Percentiles rank a stretch among this genome's conserved stretches.
Conservation (phyloP, 2,329 filamentous ascomycete species). For the Aspergillus candidus region DNA sequence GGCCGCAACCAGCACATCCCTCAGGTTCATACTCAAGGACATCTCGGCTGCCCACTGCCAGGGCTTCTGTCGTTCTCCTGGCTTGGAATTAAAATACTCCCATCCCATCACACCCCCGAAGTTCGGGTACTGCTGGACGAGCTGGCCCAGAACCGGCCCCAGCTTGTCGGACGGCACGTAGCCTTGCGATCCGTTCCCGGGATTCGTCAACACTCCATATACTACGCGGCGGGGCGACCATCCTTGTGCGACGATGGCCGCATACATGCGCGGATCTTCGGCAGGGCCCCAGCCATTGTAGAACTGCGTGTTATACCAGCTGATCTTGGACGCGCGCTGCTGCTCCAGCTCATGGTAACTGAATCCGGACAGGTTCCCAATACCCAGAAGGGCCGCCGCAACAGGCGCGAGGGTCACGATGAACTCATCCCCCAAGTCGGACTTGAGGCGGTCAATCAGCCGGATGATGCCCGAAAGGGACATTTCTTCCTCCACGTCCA, state of each 20-base stretch:
- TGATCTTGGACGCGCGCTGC: constrained; percentile 58
- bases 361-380: constrained; percentile 69
- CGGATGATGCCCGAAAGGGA: constrained; percentile 60
- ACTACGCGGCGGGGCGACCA: constrained; percentile 71
- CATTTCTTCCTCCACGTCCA: constrained; percentile 75
- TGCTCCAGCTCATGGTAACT: constrained; percentile 69
- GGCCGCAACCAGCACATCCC: constrained; percentile 30
- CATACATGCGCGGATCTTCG: constrained; percentile 42
- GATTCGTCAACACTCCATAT: constrained; percentile 73
- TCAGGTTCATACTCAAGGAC: constrained; percentile 46
- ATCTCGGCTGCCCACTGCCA: constrained; percentile 75
- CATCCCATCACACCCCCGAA: constrained; percentile 92
- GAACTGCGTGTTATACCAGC: constrained; percentile 88
- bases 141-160: constrained; percentile 49
- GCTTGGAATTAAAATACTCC: constrained; percentile 85
- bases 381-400: constrained; percentile 62
- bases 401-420: constrained; percentile 78
- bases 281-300: constrained; percentile 84
- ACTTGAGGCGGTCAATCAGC: constrained; percentile 60
- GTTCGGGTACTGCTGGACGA: constrained; percentile 55
- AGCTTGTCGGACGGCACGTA: constrained; percentile 57
- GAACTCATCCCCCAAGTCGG: constrained; percentile 49
- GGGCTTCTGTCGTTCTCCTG: constrained; percentile 56
- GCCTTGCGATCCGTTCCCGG: constrained; percentile 60
- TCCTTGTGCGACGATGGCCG: constrained; percentile 46